Base-by-base conservation (phyloP, 768 basidiomycete species). In the Tylopilus vinaceipallidus region DNA sequence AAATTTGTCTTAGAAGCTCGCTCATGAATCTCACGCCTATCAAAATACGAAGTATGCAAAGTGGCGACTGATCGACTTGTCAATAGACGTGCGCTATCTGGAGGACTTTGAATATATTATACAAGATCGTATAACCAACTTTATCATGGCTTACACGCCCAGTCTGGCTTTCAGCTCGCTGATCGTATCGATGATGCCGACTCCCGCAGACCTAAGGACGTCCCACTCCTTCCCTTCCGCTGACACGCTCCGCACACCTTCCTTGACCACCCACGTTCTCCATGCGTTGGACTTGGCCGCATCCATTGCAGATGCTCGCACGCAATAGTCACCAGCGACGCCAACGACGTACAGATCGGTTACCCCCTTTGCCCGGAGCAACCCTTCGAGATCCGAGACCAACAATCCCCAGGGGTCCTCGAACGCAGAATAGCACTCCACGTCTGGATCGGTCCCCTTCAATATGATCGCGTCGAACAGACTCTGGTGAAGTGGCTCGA, bases 371-470 rank as follows among this genome's bases (percentile, higher is more conserved):
- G 67, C 65, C 47, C 63, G 57, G 42, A 85, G 66, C 23, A 73
- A 50, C 20, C 45, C 59, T 43, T 74, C 73, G n/a, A 86, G 75
- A 4, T 73, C 72, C 9, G 80, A 82, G 48, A 70, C 63, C 43
- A 70, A 53, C 47, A 72, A 69, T 22, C 71, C 73, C 73, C 80
- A 79, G 36, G 78, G 75, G 57, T 84, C 82, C 40, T 72, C 75
- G 60, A 92, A 92, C 2, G 85, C 89, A n/a, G 86, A 88, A 61
- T 93, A 93, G 36, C 83, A 83, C 62, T 93, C 91, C 56, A 91
- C 74, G 27, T 71, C 73, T 1, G 63, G 64, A 52, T 89, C 70
- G 5, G 64, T 72, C 34, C 86, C 88, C 71, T 84, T 84, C 48
- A 68, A 65, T 14, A 79, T 64, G 33, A 81, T 66, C 10, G 71